These are phyloP conservation scores for Pythium graminicola DNA, from an alignment of 352 stramenopile genomes.

Conservation along the genomic window DNA sequence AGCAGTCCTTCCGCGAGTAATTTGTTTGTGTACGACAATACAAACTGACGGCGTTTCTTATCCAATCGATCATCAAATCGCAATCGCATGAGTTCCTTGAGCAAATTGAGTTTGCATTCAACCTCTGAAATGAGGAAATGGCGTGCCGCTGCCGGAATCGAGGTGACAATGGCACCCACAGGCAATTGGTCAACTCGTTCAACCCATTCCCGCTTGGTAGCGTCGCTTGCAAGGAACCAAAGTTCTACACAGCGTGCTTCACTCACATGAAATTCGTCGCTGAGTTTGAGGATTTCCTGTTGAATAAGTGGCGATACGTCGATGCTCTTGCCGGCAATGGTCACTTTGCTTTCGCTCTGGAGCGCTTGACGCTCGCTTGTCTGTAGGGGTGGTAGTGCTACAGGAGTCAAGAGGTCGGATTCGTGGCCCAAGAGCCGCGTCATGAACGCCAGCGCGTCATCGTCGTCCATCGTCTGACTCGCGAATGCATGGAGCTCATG, in stretches of 20 bases:
- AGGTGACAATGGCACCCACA: conserved; percentile 33
- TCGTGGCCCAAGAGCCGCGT: conserved; percentile 41
- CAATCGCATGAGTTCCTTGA: conserved; percentile 69
- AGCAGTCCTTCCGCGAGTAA: conserved; percentile 45
- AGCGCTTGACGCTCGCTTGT: conserved; percentile 48
- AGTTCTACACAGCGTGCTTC: conserved; percentile 65
- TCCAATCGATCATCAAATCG: conserved; percentile 53
- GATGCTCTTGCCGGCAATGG: conserved; percentile 54
- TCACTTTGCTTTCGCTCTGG: conserved; percentile 47
- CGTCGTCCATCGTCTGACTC: conserved; percentile 57
- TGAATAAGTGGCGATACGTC: conserved; percentile 75
- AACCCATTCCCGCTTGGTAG: conserved; percentile 55
- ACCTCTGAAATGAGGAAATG: conserved; percentile 73
- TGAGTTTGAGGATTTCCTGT: conserved; percentile 73
- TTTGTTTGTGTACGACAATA: conserved; percentile 64
- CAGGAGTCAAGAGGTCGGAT: conserved; percentile 34
- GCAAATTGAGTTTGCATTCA: conserved; percentile 64
- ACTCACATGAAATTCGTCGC: conserved; percentile 63
- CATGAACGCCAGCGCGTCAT: conserved; percentile 51
- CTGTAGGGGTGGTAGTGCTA: conserved; percentile 34
- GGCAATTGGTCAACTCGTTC: conserved; percentile 64
- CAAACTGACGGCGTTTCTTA: conserved; percentile 52
- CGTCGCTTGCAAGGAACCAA: conserved; percentile 74
- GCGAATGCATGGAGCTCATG: conserved; percentile 64
- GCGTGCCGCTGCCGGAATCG: conserved; percentile 58